Evolutionary conservation across 2,329 filamentous ascomycete genomes (phyloP).

Genomic region (Aspergillus caelatus): DNA sequence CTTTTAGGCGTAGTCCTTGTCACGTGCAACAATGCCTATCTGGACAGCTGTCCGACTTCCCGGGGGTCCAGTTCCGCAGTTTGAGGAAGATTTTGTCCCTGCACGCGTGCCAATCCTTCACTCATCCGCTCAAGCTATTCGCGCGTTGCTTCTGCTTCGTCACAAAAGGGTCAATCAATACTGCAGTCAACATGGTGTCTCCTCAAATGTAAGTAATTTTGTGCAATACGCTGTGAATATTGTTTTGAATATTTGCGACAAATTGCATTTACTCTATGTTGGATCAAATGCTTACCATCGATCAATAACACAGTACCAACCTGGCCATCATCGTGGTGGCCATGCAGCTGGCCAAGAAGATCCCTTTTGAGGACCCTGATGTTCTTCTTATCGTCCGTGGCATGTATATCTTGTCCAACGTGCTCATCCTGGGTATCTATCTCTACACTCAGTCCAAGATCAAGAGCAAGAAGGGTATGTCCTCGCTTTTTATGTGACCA

Average conservation of each 20-base stretch:
- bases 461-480: conserved; percentile 94
- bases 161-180: conserved; percentile 16
- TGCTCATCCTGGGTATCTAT: conserved; percentile 84
- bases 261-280: neutral
- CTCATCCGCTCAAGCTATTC: conserved; percentile 12
- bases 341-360: conserved; percentile 97
- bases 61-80: conserved; percentile 19
- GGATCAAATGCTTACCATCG: neutral
- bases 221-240: neutral
- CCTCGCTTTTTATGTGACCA: neutral
- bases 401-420: conserved; percentile 70
- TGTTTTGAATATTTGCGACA: neutral
- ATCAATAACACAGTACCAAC: conserved; percentile 68
- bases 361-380: conserved; percentile 88
- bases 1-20: conserved; percentile 5
- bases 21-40: conserved; percentile 24
- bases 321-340: conserved; percentile 92
- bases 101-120: conserved; percentile 18
- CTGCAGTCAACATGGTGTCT: conserved; percentile 61
- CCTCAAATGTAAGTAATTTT: conserved; percentile 64
- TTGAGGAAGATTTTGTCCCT: conserved; percentile 23
- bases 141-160: conserved; percentile 16
- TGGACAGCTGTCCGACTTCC: conserved; percentile 31
- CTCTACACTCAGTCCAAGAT: conserved; percentile 82
- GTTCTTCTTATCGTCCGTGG: conserved; percentile 66